Conservation (phyloP, 2,329 filamentous ascomycete genomes). For the Lecanicillium sp. region DNA sequence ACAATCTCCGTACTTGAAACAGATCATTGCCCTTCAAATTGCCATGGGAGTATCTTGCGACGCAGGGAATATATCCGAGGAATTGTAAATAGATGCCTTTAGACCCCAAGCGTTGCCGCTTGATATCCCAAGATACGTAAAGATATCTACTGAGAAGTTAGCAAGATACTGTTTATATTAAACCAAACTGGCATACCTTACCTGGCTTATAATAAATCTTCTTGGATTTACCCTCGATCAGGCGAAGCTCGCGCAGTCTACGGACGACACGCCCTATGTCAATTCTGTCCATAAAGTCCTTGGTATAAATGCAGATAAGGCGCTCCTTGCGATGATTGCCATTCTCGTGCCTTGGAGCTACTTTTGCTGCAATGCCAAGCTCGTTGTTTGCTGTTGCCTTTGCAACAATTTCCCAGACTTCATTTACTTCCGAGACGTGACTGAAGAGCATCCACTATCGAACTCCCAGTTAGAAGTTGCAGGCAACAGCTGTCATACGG, state of each 20-base stretch:
- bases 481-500: background rate
- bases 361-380: slow-evolving; percentile 68
- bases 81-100: slow-evolving; percentile 52
- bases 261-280: slow-evolving; percentile 65
- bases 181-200: slow-evolving; percentile 30
- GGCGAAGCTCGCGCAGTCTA: slow-evolving; percentile 54
- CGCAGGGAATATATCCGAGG: slow-evolving; percentile 32
- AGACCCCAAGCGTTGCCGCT: slow-evolving; percentile 57
- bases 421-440: slow-evolving; percentile 46
- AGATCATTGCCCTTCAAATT: background rate
- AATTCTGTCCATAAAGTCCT: slow-evolving; percentile 61
- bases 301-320: slow-evolving; percentile 73
- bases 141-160: slow-evolving; percentile 47
- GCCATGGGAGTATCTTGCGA: background rate
- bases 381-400: slow-evolving; percentile 61
- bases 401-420: slow-evolving; percentile 61
- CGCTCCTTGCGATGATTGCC: slow-evolving; percentile 37
- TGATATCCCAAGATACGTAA: slow-evolving; percentile 59
- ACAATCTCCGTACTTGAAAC: background rate
- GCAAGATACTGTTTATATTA: slow-evolving; percentile 6
- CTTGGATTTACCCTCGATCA: slow-evolving; percentile 43
- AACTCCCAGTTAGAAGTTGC: slow-evolving; percentile 2
- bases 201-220: slow-evolving; percentile 75
- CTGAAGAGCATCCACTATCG: slow-evolving; percentile 70
- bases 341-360: slow-evolving; percentile 48